Conservation (phyloP, 164 flowering plant species). For the Hamamelis virginiana region DNA sequence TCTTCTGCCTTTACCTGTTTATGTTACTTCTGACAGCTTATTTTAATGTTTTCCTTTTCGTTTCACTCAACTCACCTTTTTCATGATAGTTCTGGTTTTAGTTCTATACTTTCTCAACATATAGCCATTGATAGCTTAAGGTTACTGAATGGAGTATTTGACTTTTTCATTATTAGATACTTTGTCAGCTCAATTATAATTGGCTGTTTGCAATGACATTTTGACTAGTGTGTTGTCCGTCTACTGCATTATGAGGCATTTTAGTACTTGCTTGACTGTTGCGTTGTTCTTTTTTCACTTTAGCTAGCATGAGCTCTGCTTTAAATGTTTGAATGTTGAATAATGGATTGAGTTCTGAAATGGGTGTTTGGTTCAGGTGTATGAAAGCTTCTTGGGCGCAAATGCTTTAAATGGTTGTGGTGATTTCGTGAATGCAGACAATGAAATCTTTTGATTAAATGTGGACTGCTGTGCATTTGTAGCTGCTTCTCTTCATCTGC, state of each 20-base stretch:
- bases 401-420: conserved; percentile 36
- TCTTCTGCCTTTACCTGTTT: too few relatives aligned
- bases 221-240: too few relatives aligned
- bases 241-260: not conserved
- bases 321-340: not conserved
- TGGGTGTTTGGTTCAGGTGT: conserved; percentile 33
- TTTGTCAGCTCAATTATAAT: not conserved
- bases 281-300: not conserved
- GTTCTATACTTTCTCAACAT: not conserved
- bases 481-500: conserved; percentile 15
- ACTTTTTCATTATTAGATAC: not conserved
- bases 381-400: conserved; percentile 37
- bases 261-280: not conserved
- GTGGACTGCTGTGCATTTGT: conserved; percentile 27
- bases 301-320: conserved; percentile 3
- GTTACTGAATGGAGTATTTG: not conserved
- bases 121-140: not conserved
- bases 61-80: too few relatives aligned
- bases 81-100: too few relatives aligned
- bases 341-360: conserved; percentile 19
- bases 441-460: conserved; percentile 31
- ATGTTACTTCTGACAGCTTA: too few relatives aligned
- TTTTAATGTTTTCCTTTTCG: too few relatives aligned
- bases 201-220: not conserved
- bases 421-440: conserved; percentile 32